Evolutionary conservation across 2,329 filamentous ascomycete genomes (phyloP).

Genomic region (Talaromyces amestolkiae): DNA sequence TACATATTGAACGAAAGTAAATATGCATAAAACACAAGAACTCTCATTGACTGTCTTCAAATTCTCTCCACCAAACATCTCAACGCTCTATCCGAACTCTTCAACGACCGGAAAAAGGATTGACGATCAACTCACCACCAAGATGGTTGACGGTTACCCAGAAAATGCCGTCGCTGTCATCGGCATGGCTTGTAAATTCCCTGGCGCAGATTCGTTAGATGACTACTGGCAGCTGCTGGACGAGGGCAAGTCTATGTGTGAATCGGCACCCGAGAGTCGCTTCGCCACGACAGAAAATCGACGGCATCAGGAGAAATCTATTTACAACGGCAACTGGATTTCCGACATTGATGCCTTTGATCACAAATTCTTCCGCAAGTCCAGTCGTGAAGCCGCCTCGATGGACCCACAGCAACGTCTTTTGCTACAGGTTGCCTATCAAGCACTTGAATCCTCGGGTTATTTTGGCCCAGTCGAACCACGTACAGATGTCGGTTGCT

Average conservation of each 20-base stretch:
- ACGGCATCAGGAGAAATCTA: constrained; percentile 67
- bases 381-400: constrained; percentile 59
- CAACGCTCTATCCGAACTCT: neutral
- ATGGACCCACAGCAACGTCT: constrained; percentile 69
- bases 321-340: constrained; percentile 69
- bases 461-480: constrained; percentile 41
- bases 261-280: constrained; percentile 59
- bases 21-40: neutral
- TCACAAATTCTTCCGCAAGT: constrained; percentile 82
- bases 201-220: constrained; percentile 51
- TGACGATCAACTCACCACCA: neutral
- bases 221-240: constrained; percentile 37
- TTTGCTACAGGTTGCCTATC: constrained; percentile 72
- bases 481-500: constrained; percentile 27
- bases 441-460: constrained; percentile 77
- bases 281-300: constrained; percentile 66
- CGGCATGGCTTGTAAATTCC: constrained; percentile 73
- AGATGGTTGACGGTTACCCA: constrained; percentile 9
- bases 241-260: constrained; percentile 32
- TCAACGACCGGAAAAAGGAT: neutral
- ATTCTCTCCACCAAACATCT: neutral
- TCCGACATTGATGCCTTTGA: constrained; percentile 74
- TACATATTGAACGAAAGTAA: neutral
- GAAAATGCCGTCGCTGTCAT: constrained; percentile 62
- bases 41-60: neutral